A percentile compares a stretch with the other conserved stretches of the same genome.
Conservation (phyloP, 1,284 basidiomycete species). For the Cryptococcus sp. region DNA sequence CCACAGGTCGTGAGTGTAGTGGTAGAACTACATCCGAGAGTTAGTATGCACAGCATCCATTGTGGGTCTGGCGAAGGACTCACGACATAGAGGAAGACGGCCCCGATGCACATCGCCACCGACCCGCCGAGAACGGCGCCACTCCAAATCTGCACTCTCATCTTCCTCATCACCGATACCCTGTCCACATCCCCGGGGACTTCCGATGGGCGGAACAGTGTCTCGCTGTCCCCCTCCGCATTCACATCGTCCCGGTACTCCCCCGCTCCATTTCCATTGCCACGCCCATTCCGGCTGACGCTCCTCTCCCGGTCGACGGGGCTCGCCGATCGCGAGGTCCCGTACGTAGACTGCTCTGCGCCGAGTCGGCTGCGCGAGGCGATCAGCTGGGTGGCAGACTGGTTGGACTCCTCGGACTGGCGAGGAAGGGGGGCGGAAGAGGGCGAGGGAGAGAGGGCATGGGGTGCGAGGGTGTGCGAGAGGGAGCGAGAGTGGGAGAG, state of each 20-base stretch:
- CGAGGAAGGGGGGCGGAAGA: neutral
- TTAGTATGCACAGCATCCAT: neutral
- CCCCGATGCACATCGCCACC: constrained; percentile 64
- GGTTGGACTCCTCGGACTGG: constrained; percentile 4
- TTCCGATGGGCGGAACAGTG: neutral
- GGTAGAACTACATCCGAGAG: constrained; percentile 46
- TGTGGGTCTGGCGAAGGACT: constrained; percentile 10
- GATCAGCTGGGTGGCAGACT: constrained; percentile 11
- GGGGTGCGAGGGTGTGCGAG: constrained; percentile 1
- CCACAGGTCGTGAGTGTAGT: constrained; percentile 54
- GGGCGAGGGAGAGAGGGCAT: neutral
- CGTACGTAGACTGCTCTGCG: neutral
- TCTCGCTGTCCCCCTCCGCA: neutral
- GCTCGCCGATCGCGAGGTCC: constrained; percentile 1
- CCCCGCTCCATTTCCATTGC: neutral
- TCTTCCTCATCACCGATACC: constrained; percentile 18
- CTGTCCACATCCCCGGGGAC: constrained; percentile 9
- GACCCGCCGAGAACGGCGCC: constrained; percentile 68
- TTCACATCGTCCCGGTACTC: neutral
- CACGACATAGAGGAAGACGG: constrained; percentile 50
- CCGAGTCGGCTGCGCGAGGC: neutral
- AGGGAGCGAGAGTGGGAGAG: constrained; percentile 10
- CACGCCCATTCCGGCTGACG: neutral
- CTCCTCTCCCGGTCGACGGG: neutral
- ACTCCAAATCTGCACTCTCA: constrained; percentile 62